Evolutionary conservation across 495 filamentous ascomycete genomes (phyloP), one percentile per base, ranked within the genome.

Genomic region (Podospora appendiculata): DNA sequence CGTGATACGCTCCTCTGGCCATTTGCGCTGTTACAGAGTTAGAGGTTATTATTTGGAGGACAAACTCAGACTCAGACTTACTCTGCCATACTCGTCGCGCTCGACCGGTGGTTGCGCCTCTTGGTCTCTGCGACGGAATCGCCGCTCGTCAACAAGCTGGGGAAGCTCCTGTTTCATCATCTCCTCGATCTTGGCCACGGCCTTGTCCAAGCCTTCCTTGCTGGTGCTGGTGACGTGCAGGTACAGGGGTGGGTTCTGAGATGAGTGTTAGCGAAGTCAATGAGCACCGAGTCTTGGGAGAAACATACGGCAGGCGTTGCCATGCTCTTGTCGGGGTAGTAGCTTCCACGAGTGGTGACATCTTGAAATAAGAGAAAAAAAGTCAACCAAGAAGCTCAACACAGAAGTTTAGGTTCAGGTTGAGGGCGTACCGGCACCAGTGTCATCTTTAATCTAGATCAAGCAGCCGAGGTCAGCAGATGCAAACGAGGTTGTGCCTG

Each of bases 371-470:
- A 61, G 18, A 64, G 5, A 75, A 62, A 75, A 75, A 80, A 70
- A 47, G 70, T 73, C 65, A 78, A 79, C 80, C 71, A 74, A 74
- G 52, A 71, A 71, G 69, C 76, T 78, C 69, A 66, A 69, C 67
- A 69, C 70, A 68, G 66, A 69, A 66, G 68, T 63, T 46, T 40
- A 66, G 57, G 59, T 61, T 55, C 32, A 57, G 69, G 62, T 80
- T 25, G 25, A 71, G 76, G 79, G 85, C 93, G 84, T 98, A 98
- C 93, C 93, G 78, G 93, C 92, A 84, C 93, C 93, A 86, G 93
- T 96, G 65, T 96, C 88, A 76, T 97, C 91, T 88, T 96, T 95
- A 60, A 98, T 98, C 93, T 98, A 96, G 68, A 89, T 88, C 87
- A 93, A 81, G 87, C 80, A 86, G 73, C 70, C 69, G 80, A 85